phyloP scores from a whole-genome alignment of 805 yeast genomes.

The Wickerhamomyces rabaulensis region DNA sequence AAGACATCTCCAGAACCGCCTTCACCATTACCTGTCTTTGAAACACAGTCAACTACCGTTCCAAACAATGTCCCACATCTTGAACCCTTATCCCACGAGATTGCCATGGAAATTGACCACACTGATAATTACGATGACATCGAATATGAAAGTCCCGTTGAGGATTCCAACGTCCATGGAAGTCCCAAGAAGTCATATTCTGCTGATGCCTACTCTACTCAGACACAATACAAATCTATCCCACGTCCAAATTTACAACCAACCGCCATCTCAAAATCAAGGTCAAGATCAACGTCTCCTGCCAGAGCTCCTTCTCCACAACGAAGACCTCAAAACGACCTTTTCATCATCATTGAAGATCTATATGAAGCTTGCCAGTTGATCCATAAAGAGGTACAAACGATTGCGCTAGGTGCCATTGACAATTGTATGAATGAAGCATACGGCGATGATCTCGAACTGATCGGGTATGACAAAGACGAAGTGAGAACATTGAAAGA shows the following conservation, averaged over 20 bases:
- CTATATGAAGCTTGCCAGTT: slow-evolving; percentile 15
- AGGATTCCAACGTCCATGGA: neutral
- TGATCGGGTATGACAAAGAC: slow-evolving; percentile 43
- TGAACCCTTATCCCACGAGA: neutral
- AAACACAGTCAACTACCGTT: neutral
- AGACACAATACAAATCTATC: neutral
- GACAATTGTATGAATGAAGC: slow-evolving; percentile 46
- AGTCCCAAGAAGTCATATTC: neutral
- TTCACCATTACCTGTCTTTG: neutral
- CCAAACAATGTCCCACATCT: neutral
- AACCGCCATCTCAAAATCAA: neutral
- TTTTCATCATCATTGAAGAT: neutral
- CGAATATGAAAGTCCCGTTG: neutral
- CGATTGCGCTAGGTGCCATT: slow-evolving; percentile 39
- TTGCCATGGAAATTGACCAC: neutral
- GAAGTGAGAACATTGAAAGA: slow-evolving; percentile 33
- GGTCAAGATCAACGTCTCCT: neutral
- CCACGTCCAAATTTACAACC: neutral
- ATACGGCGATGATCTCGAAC: slow-evolving; percentile 50
- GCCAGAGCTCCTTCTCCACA: neutral
- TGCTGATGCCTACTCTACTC: neutral
- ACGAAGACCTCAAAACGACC: slow-evolving; percentile 6
- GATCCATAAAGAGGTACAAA: slow-evolving; percentile 37
- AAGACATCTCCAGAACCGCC: neutral
- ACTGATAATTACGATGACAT: neutral